Evolutionary conservation across 345 rosid species (phyloP), one percentile per base, ranked within the genome.

Genomic region (Stellera chamaejasme): DNA sequence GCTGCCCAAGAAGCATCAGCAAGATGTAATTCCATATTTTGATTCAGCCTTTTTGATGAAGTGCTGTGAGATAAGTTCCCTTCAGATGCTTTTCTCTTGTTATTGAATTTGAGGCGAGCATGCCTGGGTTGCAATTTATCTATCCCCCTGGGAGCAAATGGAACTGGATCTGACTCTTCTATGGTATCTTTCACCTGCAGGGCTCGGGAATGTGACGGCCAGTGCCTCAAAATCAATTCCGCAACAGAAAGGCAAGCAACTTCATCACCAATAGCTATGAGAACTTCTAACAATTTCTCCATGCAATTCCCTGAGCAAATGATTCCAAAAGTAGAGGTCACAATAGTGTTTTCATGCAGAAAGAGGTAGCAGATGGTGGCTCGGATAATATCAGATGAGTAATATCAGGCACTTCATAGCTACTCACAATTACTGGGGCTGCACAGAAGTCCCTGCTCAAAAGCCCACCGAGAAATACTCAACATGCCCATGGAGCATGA

Each of bases 181-280:
- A 89, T 87, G 36, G 81, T 76, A 55, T 58, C 67, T 81, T 89
- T 86, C 45, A 93, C 97, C 69, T 78, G 71, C 79, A 89, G 69
- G 49, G 99, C 96, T 66, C 99, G 94, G 73, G 90, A 69, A 84
- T 93, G 99, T 26, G 94, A 93, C 57, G 99, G 99, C 99, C 99
- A 93, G 47, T 82, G 97, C 76, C 91, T 84, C 77, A 93, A 71
- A 75, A 93, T 93, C 83, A 93, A 72, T 62, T 89, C 88, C 44
- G 96, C 89, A 45, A 93, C 84, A 61, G 97, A 79, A 56, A 93
- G 88, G 61, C 99, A 93, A 47, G 99, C 84, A 68, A 87, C 97
- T 79, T 93, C 97, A 70, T 93, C 99, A 70, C 99, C 91, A 61
- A 93, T 84, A 69, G 99, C 96, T 72, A 93, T 89, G 67, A 93